Evolutionary conservation across 495 filamentous ascomycete genomes (phyloP), one percentile per base, ranked within the genome.

Genomic region (Penicillium canariense): DNA sequence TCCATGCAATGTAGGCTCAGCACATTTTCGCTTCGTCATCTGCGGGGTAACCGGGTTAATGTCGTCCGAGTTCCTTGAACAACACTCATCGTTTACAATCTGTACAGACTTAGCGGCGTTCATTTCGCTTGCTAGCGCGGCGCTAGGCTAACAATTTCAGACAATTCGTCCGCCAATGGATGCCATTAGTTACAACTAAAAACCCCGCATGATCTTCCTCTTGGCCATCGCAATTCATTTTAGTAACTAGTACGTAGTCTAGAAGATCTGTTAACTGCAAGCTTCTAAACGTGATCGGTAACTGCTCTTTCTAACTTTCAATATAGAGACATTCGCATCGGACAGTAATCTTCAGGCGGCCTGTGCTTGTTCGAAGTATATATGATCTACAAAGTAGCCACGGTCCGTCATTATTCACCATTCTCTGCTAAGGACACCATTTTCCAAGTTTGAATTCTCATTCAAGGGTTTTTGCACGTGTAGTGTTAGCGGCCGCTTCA

Each of bases 151-250:
- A 46, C 9, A 30, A 12, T 10, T 46, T 18, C 25, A 9, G 43
- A n/a, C 43, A 46, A 30, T 46, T 46, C 43, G 26, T 46, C 43
- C 43, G 25, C 43, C 43, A 46, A 46, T 46, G 23, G 26, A 46
- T 18, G 26, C 14, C 5, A 4, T 27, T 26, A 30, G 15, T 18
- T n/a, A 46, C 9, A 18, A 11, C 11, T 9, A 15, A 18, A 17
- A n/a, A 30, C 43, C 43, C 43, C 43, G 26, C 43, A 46, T 30
- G 26, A 46, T 46, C 6, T n/a, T 20, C 43, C 2, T 30, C n/a
- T 25, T 11, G 23, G n/a, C 4, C 4, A 27, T 46, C 6, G n/a
- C 6, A 46, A 17, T 46, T 30, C 25, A n/a, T 17, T 11, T n/a
- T 3, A 17, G 14, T 46, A 1, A 7, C 26, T 46, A 12, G 3